Evolutionary conservation across 2,329 filamentous ascomycete species (phyloP), one percentile per base, ranked within the genome.

Genomic region (Aspergillus pseudonomiae): DNA sequence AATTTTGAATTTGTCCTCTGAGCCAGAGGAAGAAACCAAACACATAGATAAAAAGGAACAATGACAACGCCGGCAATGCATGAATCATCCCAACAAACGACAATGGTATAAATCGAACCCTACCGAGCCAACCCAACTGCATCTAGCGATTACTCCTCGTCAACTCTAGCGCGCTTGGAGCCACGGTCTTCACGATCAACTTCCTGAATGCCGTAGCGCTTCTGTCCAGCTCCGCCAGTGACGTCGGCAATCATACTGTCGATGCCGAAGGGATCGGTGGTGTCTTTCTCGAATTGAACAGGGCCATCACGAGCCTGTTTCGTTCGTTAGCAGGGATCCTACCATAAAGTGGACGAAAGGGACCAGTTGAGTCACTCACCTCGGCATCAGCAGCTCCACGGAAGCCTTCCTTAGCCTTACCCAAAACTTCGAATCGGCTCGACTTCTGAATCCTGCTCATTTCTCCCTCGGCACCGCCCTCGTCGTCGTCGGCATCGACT

Each of bases 211-310:
- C 79, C 78, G 63, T 80, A 80, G 62, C 79, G 77, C 68, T 81
- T 81, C 71, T 79, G 76, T 54, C 80, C 72, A 68, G 84, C 61
- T 86, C 65, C 64, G 10, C 82, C 78, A 85, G 83, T 83, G 30
- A 85, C 93, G 77, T 97, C 93, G 41, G 88, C 90, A 76, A 99
- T 88, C 82, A 99, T 96, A 73, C 92, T 91, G 75, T 96, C 93
- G 70, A 98, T 95, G 57, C 96, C 94, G 78, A 98, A 98, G 1
- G 93, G 93, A 79, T 98, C 94, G 21, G 86, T 84, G 46, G 77
- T 86, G 59, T 97, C 94, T 79, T 94, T 96, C 79, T 98, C 94
- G 72, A 99, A 99, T 77, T 97, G 92, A 32, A 99, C 95, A 0
- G 95, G 95, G 6, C 95, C 95, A 72, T 96, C 92, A 61, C 94